A percentile compares a stretch with the other conserved stretches of the same genome.
These are phyloP conservation scores for Paulownia fortunei DNA, from an alignment of 257 asterid genomes.

Conservation along the genomic window DNA sequence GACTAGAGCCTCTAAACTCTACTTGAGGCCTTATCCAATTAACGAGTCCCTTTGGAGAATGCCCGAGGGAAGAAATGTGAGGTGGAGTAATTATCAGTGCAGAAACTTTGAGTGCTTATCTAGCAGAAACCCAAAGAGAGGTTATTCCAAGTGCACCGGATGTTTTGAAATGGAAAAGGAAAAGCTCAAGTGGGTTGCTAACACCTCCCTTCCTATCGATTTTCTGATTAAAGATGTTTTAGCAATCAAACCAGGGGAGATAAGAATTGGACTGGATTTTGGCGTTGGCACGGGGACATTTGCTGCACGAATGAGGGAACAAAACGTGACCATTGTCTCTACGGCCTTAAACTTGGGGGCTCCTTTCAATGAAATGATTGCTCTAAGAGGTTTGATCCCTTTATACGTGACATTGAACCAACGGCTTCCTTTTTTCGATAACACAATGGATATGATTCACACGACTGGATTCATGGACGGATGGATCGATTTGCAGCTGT, in stretches of 20 bases:
- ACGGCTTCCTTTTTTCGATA: slow-evolving; percentile 87
- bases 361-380: slow-evolving; percentile 86
- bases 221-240: slow-evolving; percentile 62
- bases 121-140: slow-evolving; percentile 75
- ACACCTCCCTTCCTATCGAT: slow-evolving; percentile 50
- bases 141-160: slow-evolving; percentile 68
- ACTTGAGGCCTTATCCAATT: slow-evolving; percentile 70
- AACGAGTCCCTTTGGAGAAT: slow-evolving; percentile 85
- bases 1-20: slow-evolving; percentile 85
- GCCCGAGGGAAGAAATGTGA: slow-evolving; percentile 85
- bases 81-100: slow-evolving; percentile 89
- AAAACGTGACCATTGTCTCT: slow-evolving; percentile 70
- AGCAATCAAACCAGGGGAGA: slow-evolving; percentile 60
- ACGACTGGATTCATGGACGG: slow-evolving; percentile 88
- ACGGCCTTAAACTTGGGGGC: slow-evolving; percentile 88
- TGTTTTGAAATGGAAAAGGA: slow-evolving; percentile 94
- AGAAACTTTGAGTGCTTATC: slow-evolving; percentile 78
- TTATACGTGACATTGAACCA: slow-evolving; percentile 75
- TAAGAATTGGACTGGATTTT: slow-evolving; percentile 74
- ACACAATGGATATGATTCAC: slow-evolving; percentile 91
- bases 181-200: slow-evolving; percentile 67
- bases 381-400: slow-evolving; percentile 81
- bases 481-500: slow-evolving; percentile 78
- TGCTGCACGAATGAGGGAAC: slow-evolving; percentile 86
- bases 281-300: slow-evolving; percentile 89